phyloP scores from a whole-genome alignment of 179 eudicot genomes.

The Beta lomatogona region DNA sequence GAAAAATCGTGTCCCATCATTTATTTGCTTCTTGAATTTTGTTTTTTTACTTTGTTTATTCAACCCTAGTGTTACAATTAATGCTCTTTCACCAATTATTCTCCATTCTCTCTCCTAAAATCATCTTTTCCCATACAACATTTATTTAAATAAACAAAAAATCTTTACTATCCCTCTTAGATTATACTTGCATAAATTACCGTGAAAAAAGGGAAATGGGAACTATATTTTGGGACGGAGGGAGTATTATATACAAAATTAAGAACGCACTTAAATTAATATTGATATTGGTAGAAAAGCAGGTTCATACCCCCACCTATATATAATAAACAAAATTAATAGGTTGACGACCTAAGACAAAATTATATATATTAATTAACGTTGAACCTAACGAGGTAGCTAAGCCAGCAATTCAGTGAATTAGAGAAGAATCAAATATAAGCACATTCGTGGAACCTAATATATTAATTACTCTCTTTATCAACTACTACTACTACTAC shows the following conservation, averaged over 20 bases:
- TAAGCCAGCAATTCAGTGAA: slow-evolving; percentile 14
- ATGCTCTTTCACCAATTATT: too few species aligned
- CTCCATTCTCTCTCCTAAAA: too few species aligned
- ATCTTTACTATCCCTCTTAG: too few species aligned
- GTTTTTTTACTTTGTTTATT: too few species aligned
- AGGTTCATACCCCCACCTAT: slow-evolving; percentile 5
- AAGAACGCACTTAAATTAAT: background rate
- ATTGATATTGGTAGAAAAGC: background rate
- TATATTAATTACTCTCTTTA: background rate
- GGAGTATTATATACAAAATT: background rate
- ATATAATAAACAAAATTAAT: background rate
- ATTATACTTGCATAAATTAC: too few species aligned
- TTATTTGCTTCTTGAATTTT: too few species aligned
- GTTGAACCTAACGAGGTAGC: slow-evolving; percentile 31
- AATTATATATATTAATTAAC: background rate
- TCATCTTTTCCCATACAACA: too few species aligned
- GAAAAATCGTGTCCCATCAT: too few species aligned
- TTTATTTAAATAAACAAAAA: too few species aligned
- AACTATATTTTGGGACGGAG: too few species aligned
- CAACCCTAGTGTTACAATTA: too few species aligned
- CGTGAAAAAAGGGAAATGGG: too few species aligned
- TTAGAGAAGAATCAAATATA: slow-evolving; percentile 8
- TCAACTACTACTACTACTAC: background rate
- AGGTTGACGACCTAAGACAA: slow-evolving; percentile 10
- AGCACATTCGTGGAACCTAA: slow-evolving; percentile 32